Evolutionary conservation across 805 yeast species (phyloP), one percentile per base, ranked within the genome.

Genomic region (Myxozyma udenii): DNA sequence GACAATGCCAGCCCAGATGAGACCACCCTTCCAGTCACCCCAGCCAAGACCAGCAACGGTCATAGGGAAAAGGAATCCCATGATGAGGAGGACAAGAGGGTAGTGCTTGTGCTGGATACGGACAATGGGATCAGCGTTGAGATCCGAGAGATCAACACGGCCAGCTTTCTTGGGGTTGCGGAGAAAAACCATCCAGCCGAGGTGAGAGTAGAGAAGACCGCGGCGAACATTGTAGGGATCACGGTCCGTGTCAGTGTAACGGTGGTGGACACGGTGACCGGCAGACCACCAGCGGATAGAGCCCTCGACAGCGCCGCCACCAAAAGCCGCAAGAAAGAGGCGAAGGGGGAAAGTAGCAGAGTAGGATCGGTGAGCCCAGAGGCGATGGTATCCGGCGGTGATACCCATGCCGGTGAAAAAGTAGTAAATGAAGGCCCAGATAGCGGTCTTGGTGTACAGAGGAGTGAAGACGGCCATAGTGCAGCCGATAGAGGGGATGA

Each of bases 191-290:
- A 86, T 77, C 95, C 96, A 90, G 2, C 96, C 97, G 70, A 88
- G 74, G 69, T 89, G 96, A 30, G 91, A 81, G 78, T 81, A 89
- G 62, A 78, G 69, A 61, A 88, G 76, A 0, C 97, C 96, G 53
- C 85, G 77, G 64, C 90, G 79, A 35, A 85, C 83, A 63, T 82
- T 82, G 69, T 87, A 88, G 1, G 98, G 97, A 68, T 90, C 98
- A 62, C 78, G 77, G 54, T 87, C 95, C 0, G 95, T 84, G 65
- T 90, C 96, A 39, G 93, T 83, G 67, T 78, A 86, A 52, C 91
- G 79, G 69, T 90, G 97, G 71, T 90, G 97, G 3, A 93, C 89
- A 53, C 95, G 74, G 72, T 90, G 98, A 41, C 86, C 75, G 14
- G 83, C 74, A 21, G 86, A 83, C 95, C 95, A 88, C 78, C 84